phyloP scores from a whole-genome alignment of 306 rosid genomes.

The Amphicarpaea edgeworthii region DNA sequence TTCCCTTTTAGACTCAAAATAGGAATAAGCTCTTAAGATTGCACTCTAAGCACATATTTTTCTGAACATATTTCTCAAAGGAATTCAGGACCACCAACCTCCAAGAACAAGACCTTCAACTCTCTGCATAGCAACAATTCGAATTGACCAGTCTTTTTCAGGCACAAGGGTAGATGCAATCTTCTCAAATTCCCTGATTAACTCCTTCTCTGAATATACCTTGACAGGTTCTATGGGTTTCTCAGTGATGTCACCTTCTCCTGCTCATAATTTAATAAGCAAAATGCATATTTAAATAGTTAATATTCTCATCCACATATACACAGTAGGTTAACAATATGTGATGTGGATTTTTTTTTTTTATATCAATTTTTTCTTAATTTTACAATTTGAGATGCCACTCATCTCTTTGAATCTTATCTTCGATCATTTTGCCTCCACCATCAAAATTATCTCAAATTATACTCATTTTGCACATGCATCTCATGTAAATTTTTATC shows the following conservation, averaged over 20 bases:
- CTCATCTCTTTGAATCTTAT: slow-evolving; percentile 11
- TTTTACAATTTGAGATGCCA: slow-evolving; percentile 9
- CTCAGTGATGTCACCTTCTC: slow-evolving; percentile 78
- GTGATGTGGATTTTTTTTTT: neutral
- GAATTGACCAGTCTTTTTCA: slow-evolving; percentile 97
- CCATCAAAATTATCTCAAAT: slow-evolving; percentile 25
- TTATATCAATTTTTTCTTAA: neutral
- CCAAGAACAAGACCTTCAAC: slow-evolving; percentile 92
- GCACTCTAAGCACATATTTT: slow-evolving; percentile 31
- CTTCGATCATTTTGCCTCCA: slow-evolving; percentile 35
- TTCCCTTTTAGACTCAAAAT: slow-evolving; percentile 2
- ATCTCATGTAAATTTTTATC: slow-evolving; percentile 7
- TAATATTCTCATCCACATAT: slow-evolving; percentile 9
- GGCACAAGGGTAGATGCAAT: slow-evolving; percentile 92
- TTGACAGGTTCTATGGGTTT: slow-evolving; percentile 86
- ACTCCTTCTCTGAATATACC: slow-evolving; percentile 96
- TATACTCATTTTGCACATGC: slow-evolving; percentile 13
- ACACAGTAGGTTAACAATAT: slow-evolving; percentile 22
- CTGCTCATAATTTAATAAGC: slow-evolving; percentile 60
- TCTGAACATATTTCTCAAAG: slow-evolving; percentile 30
- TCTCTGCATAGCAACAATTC: slow-evolving; percentile 95
- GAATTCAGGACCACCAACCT: slow-evolving; percentile 64
- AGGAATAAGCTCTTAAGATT: slow-evolving; percentile 12
- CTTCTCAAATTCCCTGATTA: slow-evolving; percentile 94
- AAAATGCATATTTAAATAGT: slow-evolving; percentile 33